Evolutionary conservation across 768 basidiomycete species (phyloP), one percentile per base, ranked within the genome.

Genomic region (Leccinum incarnatum): DNA sequence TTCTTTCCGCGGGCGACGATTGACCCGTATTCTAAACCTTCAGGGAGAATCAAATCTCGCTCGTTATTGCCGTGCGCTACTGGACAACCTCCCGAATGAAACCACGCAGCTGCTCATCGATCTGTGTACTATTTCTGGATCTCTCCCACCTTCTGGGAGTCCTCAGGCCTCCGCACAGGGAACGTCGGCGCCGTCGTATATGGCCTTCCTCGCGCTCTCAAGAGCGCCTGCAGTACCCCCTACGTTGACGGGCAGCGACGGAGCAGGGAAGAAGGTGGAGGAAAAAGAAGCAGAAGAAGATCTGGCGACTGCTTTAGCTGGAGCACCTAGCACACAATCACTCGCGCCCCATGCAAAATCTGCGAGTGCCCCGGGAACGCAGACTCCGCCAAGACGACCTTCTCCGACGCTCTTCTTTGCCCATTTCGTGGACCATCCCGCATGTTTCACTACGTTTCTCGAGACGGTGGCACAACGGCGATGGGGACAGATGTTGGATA

Each of bases 101-200:
- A 95, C 95, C 0, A 98, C 96, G 0, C 84, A 90, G 55, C 80
- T 99, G 0, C 81, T 98, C 6, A 93, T 96, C 53, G 95, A 98
- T 63, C 79, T 98, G 0, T 98, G 96, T 69, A 91, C 94, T 0
- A 86, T 85, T 12, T 72, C 77, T 19, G 78, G 80, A 1, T 79
- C 80, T 4, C 76, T 83, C 4, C 76, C 84, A 1, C 59, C 74
- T 36, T 51, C 63, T 4, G 57, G 58, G 17, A 47, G 2, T 51
- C 75, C 30, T 68, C 67, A 32, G 69, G 68, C 53, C 25, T 57
- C 60, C 9, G n/a, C 48, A 23, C 65, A 58, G 17, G 72, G 46
- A 68, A 68, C 14, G 64, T 74, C 15, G 66, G 55, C 68, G 1
- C 81, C 89, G 0, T 90, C 91, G 0, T 92, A 94, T 65, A 79